These are phyloP conservation scores for Brachypodium distachyon DNA, from an alignment of 202 grass and related monocot species.

Conservation along the genomic window DNA sequence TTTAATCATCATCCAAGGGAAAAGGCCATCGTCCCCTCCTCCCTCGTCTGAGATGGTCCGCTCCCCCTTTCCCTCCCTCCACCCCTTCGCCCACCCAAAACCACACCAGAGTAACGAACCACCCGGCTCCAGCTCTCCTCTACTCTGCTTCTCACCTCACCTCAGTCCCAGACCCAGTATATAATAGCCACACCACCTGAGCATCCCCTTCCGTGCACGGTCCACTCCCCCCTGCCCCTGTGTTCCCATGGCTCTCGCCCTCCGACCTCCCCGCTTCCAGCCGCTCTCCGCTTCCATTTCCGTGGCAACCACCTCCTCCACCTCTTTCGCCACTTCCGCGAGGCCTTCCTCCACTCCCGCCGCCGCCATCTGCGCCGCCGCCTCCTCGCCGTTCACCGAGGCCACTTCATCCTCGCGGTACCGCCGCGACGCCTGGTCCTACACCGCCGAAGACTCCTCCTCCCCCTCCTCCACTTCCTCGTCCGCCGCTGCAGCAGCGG, in stretches of 20 bases:
- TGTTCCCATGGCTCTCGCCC: slow-evolving; percentile 29
- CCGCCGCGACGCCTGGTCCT: slow-evolving; percentile 67
- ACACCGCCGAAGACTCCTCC: slow-evolving; percentile 20
- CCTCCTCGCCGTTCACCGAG: slow-evolving; percentile 93
- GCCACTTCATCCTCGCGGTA: slow-evolving; percentile 58
- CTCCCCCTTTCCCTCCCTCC: neutral
- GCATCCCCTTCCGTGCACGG: neutral
- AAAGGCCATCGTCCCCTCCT: slow-evolving; percentile 20
- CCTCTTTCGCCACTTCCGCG: neutral
- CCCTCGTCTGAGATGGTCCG: neutral
- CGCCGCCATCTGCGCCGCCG: slow-evolving; percentile 10
- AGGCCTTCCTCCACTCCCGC: neutral
- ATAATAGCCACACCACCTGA: neutral
- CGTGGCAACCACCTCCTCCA: neutral
- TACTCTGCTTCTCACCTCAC: neutral
- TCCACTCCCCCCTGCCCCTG: neutral
- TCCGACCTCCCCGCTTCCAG: slow-evolving; percentile 29
- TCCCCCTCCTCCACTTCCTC: neutral
- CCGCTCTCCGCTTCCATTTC: slow-evolving; percentile 9
- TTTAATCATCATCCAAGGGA: neutral
- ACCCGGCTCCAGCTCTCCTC: neutral
- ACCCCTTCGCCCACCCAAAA: slow-evolving; percentile 40
- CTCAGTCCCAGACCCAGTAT: neutral
- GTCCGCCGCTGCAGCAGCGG: neutral
- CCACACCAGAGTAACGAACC: neutral